A percentile compares a stretch with the other conserved stretches of the same genome.
These are phyloP conservation scores for Tolypocladium pustulatum DNA, from an alignment of 2,329 filamentous ascomycete species.

Conservation along the genomic window DNA sequence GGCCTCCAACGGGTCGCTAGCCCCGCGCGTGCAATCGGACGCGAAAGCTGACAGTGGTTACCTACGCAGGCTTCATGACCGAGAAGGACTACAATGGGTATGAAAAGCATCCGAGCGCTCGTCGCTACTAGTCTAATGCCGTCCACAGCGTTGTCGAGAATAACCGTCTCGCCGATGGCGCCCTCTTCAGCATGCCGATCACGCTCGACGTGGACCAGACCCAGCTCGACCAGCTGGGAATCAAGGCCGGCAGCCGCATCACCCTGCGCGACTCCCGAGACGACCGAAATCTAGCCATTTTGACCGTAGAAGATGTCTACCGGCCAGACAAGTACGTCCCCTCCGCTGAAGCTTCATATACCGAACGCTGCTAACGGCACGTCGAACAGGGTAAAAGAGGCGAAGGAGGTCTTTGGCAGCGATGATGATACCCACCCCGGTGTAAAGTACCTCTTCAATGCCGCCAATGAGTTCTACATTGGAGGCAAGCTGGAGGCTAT, in stretches of 20 bases:
- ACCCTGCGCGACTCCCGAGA: conserved; percentile 93
- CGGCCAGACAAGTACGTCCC: conserved; percentile 78
- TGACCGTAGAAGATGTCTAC: conserved; percentile 94
- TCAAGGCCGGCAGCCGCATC: conserved; percentile 73
- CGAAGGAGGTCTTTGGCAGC: conserved; percentile 87
- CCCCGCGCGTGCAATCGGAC: background rate
- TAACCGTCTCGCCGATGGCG: conserved; percentile 76
- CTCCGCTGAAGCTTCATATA: background rate
- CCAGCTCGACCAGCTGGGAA: conserved; percentile 60
- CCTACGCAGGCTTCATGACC: conserved; percentile 74
- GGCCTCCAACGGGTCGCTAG: background rate
- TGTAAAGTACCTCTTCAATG: conserved; percentile 77
- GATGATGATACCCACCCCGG: conserved; percentile 85
- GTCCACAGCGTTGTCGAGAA: conserved; percentile 68
- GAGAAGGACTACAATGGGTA: conserved; percentile 95
- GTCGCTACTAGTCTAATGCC: background rate
- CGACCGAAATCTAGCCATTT: conserved; percentile 89
- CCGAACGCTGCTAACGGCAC: background rate
- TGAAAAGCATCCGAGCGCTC: conserved; percentile 15
- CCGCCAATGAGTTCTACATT: conserved; percentile 79
- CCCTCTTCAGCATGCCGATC: conserved; percentile 94
- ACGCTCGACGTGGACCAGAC: conserved; percentile 75
- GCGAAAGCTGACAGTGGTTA: background rate
- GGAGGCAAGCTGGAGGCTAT: conserved; percentile 94
- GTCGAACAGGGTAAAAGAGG: conserved; percentile 63